Percentiles rank a stretch among this genome's conserved stretches.
Evolutionary conservation across 2,329 filamentous ascomycete genomes (phyloP).

Genomic region (Pyrenochaeta sp.): DNA sequence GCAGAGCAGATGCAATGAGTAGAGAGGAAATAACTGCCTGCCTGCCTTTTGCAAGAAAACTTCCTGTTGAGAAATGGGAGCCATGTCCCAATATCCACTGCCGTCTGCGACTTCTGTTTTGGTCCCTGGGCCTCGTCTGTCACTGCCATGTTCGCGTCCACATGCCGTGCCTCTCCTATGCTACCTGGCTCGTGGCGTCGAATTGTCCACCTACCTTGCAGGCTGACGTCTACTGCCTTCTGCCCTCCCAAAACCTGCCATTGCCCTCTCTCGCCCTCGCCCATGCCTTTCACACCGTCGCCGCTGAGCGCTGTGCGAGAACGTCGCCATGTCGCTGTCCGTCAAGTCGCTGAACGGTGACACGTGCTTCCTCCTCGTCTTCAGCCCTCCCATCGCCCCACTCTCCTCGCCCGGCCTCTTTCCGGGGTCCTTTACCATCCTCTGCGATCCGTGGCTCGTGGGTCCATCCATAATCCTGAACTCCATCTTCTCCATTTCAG

Average conservation of each 20-base stretch:
- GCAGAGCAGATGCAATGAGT: not conserved
- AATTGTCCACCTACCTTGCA: slow-evolving; percentile 9
- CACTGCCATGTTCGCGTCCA: slow-evolving; percentile 15
- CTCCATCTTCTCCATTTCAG: slow-evolving; percentile 67
- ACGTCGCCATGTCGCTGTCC: slow-evolving; percentile 65
- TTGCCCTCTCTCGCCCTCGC: not conserved
- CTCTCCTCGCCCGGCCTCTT: slow-evolving; percentile 48
- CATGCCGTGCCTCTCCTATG: slow-evolving; percentile 9
- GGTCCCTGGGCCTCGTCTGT: slow-evolving; percentile 7
- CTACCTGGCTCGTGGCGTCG: slow-evolving; percentile 1
- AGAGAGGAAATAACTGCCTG: not conserved
- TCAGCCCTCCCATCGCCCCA: slow-evolving; percentile 62
- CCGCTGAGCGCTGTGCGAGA: not conserved
- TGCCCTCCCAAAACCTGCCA: slow-evolving; percentile 1
- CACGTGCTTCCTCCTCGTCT: slow-evolving; percentile 71
- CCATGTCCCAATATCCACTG: no score
- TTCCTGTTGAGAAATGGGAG: no score
- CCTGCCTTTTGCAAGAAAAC: no score
- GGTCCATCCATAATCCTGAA: slow-evolving; percentile 69
- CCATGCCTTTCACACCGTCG: slow-evolving; percentile 3
- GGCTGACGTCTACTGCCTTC: slow-evolving; percentile 13
- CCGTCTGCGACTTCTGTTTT: slow-evolving; percentile 16
- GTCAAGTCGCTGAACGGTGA: slow-evolving; percentile 72
- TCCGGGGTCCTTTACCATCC: slow-evolving; percentile 67
- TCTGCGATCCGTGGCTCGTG: slow-evolving; percentile 76